Evolutionary conservation across 768 basidiomycete species (phyloP).

Genomic region (Lactarius hengduanensis): DNA sequence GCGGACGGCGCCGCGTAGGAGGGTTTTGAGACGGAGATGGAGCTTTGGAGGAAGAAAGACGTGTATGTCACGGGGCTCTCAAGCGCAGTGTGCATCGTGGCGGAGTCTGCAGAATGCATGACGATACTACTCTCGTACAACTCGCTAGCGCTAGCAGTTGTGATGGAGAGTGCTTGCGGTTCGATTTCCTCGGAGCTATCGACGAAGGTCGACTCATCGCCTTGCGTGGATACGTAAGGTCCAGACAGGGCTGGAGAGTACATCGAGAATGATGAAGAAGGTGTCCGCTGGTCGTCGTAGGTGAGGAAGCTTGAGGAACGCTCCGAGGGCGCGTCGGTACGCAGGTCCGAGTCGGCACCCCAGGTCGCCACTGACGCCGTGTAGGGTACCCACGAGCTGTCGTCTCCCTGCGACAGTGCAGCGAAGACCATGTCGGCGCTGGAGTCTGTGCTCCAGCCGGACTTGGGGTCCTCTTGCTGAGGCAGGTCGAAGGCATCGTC

Average conservation of each 20-base stretch:
- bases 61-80: slow-evolving; percentile 25
- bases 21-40: slow-evolving; percentile 25
- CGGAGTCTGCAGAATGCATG: slow-evolving; percentile 26
- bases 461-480: slow-evolving; percentile 49
- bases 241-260: slow-evolving; percentile 29
- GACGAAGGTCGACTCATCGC: slow-evolving; percentile 24
- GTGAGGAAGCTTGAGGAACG: slow-evolving; percentile 25
- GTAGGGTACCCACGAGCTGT: slow-evolving; percentile 24
- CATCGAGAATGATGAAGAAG: slow-evolving; percentile 29
- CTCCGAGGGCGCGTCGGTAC: slow-evolving; percentile 20
- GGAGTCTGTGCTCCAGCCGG: slow-evolving; percentile 58
- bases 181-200: slow-evolving; percentile 15
- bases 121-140: slow-evolving; percentile 26
- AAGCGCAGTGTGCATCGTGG: slow-evolving; percentile 30
- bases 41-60: slow-evolving; percentile 21
- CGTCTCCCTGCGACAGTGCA: slow-evolving; percentile 17
- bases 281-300: slow-evolving; percentile 28
- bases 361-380: slow-evolving; percentile 25
- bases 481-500: slow-evolving; percentile 45
- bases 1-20: slow-evolving; percentile 23
- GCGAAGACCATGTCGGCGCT: slow-evolving; percentile 30
- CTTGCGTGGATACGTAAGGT: slow-evolving; percentile 21
- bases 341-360: slow-evolving; percentile 25
- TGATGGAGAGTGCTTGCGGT: slow-evolving; percentile 21
- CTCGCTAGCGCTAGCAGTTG: slow-evolving; percentile 18